Evolutionary conservation across 768 basidiomycete species (phyloP).

Genomic region (Mycena belliarum): DNA sequence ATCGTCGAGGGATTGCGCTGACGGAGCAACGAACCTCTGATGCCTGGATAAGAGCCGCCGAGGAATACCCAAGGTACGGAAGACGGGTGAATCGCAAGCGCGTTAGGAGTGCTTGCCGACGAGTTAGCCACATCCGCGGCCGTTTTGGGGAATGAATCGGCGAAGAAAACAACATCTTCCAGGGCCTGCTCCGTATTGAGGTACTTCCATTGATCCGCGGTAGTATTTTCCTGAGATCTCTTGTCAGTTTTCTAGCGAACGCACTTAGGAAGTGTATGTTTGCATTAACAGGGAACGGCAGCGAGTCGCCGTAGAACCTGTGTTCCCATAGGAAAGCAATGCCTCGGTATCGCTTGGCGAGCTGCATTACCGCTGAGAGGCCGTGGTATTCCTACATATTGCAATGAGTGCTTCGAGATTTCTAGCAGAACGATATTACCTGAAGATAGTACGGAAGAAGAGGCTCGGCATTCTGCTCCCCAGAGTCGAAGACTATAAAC

Average conservation of each 20-base stretch:
- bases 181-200: slow-evolving; percentile 51
- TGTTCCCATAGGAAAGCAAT: slow-evolving; percentile 54
- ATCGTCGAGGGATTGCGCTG: slow-evolving; percentile 47
- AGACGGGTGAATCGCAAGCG: slow-evolving; percentile 38
- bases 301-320: slow-evolving; percentile 48
- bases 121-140: slow-evolving; percentile 5
- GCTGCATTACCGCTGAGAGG: slow-evolving; percentile 47
- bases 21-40: slow-evolving; percentile 45
- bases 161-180: slow-evolving; percentile 52
- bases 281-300: slow-evolving; percentile 50
- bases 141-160: slow-evolving; percentile 36
- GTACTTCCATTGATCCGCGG: slow-evolving; percentile 46
- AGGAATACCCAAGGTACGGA: slow-evolving; percentile 48
- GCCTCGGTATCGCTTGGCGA: slow-evolving; percentile 48
- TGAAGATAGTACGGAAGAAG: slow-evolving; percentile 51
- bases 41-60: slow-evolving; percentile 52
- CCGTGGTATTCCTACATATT: slow-evolving; percentile 45
- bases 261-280: background rate
- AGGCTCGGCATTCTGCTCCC: slow-evolving; percentile 50
- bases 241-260: background rate
- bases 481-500: slow-evolving; percentile 48
- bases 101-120: slow-evolving; percentile 17
- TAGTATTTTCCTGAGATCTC: slow-evolving; percentile 43
- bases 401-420: background rate
- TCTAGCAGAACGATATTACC: slow-evolving; percentile 21